These are phyloP conservation scores for Plasmodium inui DNA, from an alignment of 169 alveolate species.

Conservation along the genomic window DNA sequence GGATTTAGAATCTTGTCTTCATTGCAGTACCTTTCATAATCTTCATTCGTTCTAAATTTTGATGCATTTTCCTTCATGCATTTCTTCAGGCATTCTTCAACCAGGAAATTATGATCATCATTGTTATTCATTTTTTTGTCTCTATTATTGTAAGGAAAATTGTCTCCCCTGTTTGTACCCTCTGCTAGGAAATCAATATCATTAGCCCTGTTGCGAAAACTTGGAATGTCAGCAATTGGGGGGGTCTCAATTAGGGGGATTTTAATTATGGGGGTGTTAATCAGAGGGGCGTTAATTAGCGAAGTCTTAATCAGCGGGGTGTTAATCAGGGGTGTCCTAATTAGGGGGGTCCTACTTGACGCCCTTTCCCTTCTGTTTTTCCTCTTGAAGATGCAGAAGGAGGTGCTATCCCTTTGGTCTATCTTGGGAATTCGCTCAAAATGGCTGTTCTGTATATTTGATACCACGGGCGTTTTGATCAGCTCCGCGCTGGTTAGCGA, in stretches of 20 bases:
- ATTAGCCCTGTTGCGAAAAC: background rate
- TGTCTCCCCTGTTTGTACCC: constrained; percentile 9
- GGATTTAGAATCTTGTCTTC: constrained; percentile 68
- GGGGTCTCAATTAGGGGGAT: too few species aligned
- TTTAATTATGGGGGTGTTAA: too few species aligned
- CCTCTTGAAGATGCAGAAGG: constrained; percentile 29
- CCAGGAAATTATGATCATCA: constrained; percentile 33
- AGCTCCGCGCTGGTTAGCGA: constrained; percentile 23
- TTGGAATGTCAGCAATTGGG: constrained; percentile 1
- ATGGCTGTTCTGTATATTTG: constrained; percentile 42
- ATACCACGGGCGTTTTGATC: constrained; percentile 46
- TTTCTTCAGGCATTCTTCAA: constrained; percentile 54
- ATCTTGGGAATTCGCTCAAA: background rate
- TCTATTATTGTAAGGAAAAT: background rate
- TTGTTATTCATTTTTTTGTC: constrained; percentile 57
- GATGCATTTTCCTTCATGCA: constrained; percentile 43
- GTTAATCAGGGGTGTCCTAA: too few species aligned
- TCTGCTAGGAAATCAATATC: constrained; percentile 19
- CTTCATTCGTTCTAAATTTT: constrained; percentile 61
- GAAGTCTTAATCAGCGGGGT: too few species aligned
- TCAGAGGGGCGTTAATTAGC: too few species aligned
- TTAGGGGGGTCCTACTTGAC: constrained; percentile 23
- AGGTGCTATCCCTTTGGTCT: background rate
- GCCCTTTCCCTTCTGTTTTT: constrained; percentile 5
- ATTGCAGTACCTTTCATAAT: constrained; percentile 70